phyloP scores from a whole-genome alignment of 2,329 filamentous ascomycete genomes.

The Thyridium curvatum region DNA sequence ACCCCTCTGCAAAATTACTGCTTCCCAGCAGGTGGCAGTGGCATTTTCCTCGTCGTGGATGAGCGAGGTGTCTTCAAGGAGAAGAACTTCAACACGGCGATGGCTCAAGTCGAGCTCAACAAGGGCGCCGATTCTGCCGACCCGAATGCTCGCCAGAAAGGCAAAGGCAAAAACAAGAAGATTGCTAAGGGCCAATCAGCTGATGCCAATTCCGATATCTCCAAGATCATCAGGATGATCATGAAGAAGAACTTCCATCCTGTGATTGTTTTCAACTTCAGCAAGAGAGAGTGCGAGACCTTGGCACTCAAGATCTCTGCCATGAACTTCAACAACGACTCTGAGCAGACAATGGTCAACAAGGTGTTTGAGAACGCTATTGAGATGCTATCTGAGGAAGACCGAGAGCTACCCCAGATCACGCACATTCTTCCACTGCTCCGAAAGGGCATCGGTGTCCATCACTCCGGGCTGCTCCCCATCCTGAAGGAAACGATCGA shows the following conservation, averaged over 20 bases:
- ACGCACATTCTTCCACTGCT: conserved; percentile 82
- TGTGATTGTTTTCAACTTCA: conserved; percentile 99
- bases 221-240: conserved; percentile 98
- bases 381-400: conserved; percentile 85
- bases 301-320: conserved; percentile 81
- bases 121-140: conserved; percentile 81
- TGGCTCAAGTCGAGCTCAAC: conserved; percentile 82
- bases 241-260: conserved; percentile 97
- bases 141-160: conserved; percentile 71
- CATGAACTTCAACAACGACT: conserved; percentile 92
- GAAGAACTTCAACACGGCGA: conserved; percentile 95
- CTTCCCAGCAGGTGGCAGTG: conserved; percentile 86
- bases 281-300: conserved; percentile 92
- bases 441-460: conserved; percentile 88
- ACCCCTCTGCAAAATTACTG: conserved; percentile 97
- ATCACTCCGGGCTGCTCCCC: conserved; percentile 90
- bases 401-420: conserved; percentile 84
- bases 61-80: conserved; percentile 96
- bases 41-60: conserved; percentile 90
- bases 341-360: conserved; percentile 87
- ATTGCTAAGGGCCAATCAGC: conserved; percentile 80
- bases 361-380: conserved; percentile 94
- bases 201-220: conserved; percentile 71
- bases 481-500: conserved; percentile 98
- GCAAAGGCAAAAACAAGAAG: conserved; percentile 88